A percentile compares a stretch with the other conserved stretches of the same genome.
phyloP scores from a whole-genome alignment of 176 grass and related monocot species.

The Oryza nivara region DNA sequence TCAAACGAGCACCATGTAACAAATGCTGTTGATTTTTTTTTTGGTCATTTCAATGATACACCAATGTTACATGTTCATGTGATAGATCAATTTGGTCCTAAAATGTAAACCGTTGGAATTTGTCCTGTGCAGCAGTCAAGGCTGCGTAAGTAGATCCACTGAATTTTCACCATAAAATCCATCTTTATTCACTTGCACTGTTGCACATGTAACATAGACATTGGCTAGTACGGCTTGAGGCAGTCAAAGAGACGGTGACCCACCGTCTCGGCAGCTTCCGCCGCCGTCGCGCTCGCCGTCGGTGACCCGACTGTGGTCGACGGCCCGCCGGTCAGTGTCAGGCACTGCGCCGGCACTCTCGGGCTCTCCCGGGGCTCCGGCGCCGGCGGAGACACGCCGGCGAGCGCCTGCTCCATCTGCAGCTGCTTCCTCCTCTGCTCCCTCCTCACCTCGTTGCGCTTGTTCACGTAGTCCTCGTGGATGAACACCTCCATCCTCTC shows the following conservation, averaged over 20 bases:
- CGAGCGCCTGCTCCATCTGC: conserved; percentile 28
- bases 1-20: no score
- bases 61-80: no score
- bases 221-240: conserved; percentile 65
- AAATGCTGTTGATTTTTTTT: no score
- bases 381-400: conserved; percentile 9
- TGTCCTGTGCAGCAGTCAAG: no score
- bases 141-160: no score
- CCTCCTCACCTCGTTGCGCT: conserved; percentile 52
- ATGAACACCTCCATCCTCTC: conserved; percentile 72
- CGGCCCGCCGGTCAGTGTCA: conserved; percentile 15
- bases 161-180: no score
- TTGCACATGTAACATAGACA: neutral
- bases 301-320: conserved; percentile 4
- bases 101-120: no score
- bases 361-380: conserved; percentile 16
- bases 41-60: no score
- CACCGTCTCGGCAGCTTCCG: neutral
- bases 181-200: conserved; percentile 14
- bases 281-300: neutral
- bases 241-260: conserved; percentile 52
- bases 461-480: conserved; percentile 71
- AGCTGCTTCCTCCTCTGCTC: conserved; percentile 51
- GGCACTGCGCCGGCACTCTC: conserved; percentile 13
- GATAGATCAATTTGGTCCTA: no score